These are phyloP conservation scores for Chytriomyces sp. DNA, from an alignment of 192 early-diverging fungal species.

Conservation along the genomic window DNA sequence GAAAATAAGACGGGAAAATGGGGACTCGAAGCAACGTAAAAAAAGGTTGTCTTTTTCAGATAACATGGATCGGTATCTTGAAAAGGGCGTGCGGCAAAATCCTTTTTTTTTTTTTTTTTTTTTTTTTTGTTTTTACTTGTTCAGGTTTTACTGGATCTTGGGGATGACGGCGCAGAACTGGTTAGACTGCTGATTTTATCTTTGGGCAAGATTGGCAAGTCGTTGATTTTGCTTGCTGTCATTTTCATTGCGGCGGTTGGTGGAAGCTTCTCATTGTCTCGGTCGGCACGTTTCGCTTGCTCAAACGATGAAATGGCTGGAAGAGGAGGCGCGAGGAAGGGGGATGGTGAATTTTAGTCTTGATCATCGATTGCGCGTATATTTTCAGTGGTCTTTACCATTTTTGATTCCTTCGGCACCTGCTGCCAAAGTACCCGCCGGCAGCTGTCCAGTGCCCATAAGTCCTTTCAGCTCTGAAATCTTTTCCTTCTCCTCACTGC, in stretches of 20 bases:
- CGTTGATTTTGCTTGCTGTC: slow-evolving; percentile 18
- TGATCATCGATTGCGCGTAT: background rate
- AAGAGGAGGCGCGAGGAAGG: background rate
- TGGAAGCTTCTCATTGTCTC: slow-evolving; percentile 92
- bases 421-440: slow-evolving; percentile 82
- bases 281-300: slow-evolving; percentile 86
- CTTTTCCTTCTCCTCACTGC: slow-evolving; percentile 80
- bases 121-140: background rate
- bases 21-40: too few relatives aligned
- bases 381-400: slow-evolving; percentile 50
- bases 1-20: too few relatives aligned
- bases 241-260: slow-evolving; percentile 49
- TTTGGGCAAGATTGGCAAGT: slow-evolving; percentile 25
- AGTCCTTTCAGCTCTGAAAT: slow-evolving; percentile 92
- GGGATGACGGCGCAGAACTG: slow-evolving; percentile 9
- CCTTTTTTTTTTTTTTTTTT: too few relatives aligned
- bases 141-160: slow-evolving; percentile 19
- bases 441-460: slow-evolving; percentile 82
- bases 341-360: background rate
- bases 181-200: background rate
- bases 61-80: too few relatives aligned
- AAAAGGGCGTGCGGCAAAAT: too few relatives aligned
- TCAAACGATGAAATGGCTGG: slow-evolving; percentile 89
- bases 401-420: slow-evolving; percentile 92
- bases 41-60: too few relatives aligned